Conservation (phyloP, 768 basidiomycete species). For the Hypsizygus marmoreus region DNA sequence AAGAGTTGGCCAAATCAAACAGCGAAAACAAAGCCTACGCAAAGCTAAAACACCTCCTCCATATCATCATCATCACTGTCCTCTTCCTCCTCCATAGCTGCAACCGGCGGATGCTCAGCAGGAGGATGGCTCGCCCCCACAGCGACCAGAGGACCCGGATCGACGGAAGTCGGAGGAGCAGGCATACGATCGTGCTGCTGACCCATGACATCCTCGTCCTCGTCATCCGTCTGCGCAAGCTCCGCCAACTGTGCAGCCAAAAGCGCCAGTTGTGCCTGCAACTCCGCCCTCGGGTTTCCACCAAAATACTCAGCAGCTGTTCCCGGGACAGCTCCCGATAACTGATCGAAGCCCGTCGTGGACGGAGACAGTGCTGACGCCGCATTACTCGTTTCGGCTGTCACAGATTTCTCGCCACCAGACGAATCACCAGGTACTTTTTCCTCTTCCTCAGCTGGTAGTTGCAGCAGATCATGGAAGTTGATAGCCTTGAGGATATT, state of each 20-base stretch:
- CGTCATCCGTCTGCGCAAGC: constrained; percentile 51
- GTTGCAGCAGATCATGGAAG: constrained; percentile 55
- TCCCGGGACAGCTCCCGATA: background rate
- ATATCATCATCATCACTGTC: constrained; percentile 45
- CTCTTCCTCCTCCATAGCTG: constrained; percentile 18
- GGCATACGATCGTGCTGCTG: no score
- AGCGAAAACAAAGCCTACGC: no score
- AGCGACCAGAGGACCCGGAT: constrained; percentile 8
- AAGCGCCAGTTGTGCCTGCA: constrained; percentile 74
- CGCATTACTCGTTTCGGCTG: constrained; percentile 3
- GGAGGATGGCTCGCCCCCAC: background rate
- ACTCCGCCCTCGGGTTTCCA: constrained; percentile 54
- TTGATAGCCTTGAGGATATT: constrained; percentile 79
- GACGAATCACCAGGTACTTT: constrained; percentile 15
- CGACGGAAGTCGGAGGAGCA: background rate
- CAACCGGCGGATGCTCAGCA: background rate
- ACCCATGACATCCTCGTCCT: no score
- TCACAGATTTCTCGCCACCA: constrained; percentile 4
- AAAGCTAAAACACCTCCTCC: constrained; percentile 48
- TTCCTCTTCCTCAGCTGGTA: constrained; percentile 41
- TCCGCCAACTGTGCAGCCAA: constrained; percentile 74
- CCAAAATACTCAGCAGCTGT: constrained; percentile 6
- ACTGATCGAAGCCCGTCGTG: background rate
- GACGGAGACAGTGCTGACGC: background rate
- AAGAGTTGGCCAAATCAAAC: no score